These are phyloP conservation scores for Aspergillus proliferans DNA, from an alignment of 2,329 filamentous ascomycete genomes.

Conservation along the genomic window DNA sequence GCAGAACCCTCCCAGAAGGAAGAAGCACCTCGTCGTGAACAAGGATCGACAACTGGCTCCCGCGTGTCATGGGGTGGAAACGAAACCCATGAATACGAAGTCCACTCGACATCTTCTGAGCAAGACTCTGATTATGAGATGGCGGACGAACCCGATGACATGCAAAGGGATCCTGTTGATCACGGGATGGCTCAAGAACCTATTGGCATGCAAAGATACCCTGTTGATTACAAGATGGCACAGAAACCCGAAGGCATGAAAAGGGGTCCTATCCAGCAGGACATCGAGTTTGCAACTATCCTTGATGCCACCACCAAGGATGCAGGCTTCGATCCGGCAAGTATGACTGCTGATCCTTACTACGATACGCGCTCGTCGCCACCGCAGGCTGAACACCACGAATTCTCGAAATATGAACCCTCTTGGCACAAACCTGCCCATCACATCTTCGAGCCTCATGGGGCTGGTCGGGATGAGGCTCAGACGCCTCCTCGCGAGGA, in stretches of 20 bases:
- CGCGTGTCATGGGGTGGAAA: constrained; percentile 63
- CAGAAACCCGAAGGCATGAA: constrained; percentile 43
- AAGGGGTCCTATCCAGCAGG: constrained; percentile 20
- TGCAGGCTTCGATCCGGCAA: constrained; percentile 64
- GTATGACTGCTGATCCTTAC: constrained; percentile 60
- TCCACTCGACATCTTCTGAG: constrained; percentile 42
- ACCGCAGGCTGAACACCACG: constrained; percentile 53
- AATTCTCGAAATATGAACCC: constrained; percentile 37
- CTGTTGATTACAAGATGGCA: constrained; percentile 2
- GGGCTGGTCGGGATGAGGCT: constrained; percentile 46
- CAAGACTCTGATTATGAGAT: constrained; percentile 24
- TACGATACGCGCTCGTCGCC: constrained; percentile 61
- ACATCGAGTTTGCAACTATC: constrained; percentile 63
- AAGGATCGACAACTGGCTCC: constrained; percentile 25
- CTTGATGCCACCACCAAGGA: constrained; percentile 62
- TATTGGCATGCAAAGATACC: constrained; percentile 2
- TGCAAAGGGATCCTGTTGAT: not conserved
- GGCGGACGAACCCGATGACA: constrained; percentile 5
- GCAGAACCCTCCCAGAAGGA: constrained; percentile 41
- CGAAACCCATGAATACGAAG: constrained; percentile 58
- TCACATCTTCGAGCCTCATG: constrained; percentile 35
- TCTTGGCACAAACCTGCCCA: constrained; percentile 47
- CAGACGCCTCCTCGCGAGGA: constrained; percentile 34
- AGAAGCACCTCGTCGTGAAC: constrained; percentile 25
- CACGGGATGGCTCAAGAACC: constrained; percentile 5